Evolutionary conservation across 768 basidiomycete genomes (phyloP).

Genomic region (Fibroporia radiculosa): DNA sequence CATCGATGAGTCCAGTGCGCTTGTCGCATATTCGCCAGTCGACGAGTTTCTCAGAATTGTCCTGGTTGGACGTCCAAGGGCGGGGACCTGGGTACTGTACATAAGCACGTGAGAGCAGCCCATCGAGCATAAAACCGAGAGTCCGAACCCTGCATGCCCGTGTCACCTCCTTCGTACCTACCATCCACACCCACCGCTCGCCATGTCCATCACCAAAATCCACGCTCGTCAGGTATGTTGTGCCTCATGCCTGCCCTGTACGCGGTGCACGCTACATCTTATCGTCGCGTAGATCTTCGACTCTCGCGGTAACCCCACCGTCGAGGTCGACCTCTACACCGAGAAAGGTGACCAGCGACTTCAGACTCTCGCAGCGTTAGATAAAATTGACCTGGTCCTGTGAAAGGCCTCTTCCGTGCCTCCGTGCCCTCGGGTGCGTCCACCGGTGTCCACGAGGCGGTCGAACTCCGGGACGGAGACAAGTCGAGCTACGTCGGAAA

Average conservation of each 20-base stretch:
- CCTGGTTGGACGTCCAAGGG: no score
- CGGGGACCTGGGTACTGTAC: not conserved
- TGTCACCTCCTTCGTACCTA: slow-evolving; percentile 9
- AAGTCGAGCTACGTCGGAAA: slow-evolving; percentile 92
- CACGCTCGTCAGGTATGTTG: slow-evolving; percentile 80
- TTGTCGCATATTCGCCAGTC: not conserved
- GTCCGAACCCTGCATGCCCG: not conserved
- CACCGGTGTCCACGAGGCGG: slow-evolving; percentile 96
- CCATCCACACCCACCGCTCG: slow-evolving; percentile 22
- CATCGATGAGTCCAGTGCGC: not conserved
- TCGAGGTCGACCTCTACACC: slow-evolving; percentile 89
- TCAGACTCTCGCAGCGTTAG: no score
- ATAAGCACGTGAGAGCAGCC: not conserved
- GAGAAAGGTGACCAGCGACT: slow-evolving; percentile 53
- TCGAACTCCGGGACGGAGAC: slow-evolving; percentile 97
- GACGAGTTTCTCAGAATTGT: no score
- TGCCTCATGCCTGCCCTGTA: not conserved
- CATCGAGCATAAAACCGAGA: not conserved
- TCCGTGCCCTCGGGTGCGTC: slow-evolving; percentile 98
- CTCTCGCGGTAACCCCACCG: slow-evolving; percentile 97
- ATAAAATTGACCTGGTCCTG: slow-evolving; percentile 12
- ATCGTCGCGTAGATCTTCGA: slow-evolving; percentile 78
- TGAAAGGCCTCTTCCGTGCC: slow-evolving; percentile 81
- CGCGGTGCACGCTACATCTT: slow-evolving; percentile 61
- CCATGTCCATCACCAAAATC: slow-evolving; percentile 90